Conservation (phyloP, 2,329 filamentous ascomycete species). For the Thermothelomyces thermophilus region DNA sequence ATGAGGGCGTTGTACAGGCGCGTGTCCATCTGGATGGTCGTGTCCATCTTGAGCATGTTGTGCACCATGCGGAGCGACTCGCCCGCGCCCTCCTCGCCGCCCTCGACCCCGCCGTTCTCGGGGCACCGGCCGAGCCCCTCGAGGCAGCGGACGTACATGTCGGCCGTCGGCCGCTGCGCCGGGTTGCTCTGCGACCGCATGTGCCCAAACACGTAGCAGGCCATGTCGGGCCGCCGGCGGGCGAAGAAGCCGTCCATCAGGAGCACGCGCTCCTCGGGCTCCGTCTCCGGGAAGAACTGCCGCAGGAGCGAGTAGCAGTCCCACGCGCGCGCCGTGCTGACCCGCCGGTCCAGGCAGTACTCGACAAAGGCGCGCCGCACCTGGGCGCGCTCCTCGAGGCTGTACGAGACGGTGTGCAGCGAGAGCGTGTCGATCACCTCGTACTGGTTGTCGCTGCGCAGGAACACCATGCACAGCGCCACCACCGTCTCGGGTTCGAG, state of each 20-base stretch:
- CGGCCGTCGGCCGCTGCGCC: slow-evolving; percentile 57
- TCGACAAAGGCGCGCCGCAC: slow-evolving; percentile 61
- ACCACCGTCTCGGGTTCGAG: slow-evolving; percentile 71
- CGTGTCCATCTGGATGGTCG: slow-evolving; percentile 70
- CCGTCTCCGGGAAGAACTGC: slow-evolving; percentile 59
- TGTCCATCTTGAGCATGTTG: slow-evolving; percentile 92
- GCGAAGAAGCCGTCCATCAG: slow-evolving; percentile 80
- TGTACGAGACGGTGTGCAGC: slow-evolving; percentile 63
- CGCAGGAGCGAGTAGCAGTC: slow-evolving; percentile 59
- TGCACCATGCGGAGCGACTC: slow-evolving; percentile 70
- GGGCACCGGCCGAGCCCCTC: slow-evolving; percentile 61
- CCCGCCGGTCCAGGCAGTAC: slow-evolving; percentile 59
- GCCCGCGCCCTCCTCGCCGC: slow-evolving; percentile 48
- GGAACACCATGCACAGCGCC: slow-evolving; percentile 64
- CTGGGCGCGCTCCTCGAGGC: slow-evolving; percentile 58
- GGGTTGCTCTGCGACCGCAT: slow-evolving; percentile 74
- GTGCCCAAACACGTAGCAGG: slow-evolving; percentile 78
- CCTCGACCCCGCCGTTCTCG: slow-evolving; percentile 45
- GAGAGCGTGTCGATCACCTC: slow-evolving; percentile 80
- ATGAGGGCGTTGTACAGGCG: slow-evolving; percentile 77
- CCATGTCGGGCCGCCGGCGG: slow-evolving; percentile 75
- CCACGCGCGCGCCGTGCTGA: slow-evolving; percentile 59
- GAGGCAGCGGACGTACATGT: slow-evolving; percentile 73
- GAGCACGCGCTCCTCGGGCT: slow-evolving; percentile 56
- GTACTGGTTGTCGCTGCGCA: slow-evolving; percentile 67